A percentile compares a stretch with the other conserved stretches of the same genome.
These are phyloP conservation scores for Eragrostis tef DNA, from an alignment of 202 grass and related monocot species.

Conservation along the genomic window DNA sequence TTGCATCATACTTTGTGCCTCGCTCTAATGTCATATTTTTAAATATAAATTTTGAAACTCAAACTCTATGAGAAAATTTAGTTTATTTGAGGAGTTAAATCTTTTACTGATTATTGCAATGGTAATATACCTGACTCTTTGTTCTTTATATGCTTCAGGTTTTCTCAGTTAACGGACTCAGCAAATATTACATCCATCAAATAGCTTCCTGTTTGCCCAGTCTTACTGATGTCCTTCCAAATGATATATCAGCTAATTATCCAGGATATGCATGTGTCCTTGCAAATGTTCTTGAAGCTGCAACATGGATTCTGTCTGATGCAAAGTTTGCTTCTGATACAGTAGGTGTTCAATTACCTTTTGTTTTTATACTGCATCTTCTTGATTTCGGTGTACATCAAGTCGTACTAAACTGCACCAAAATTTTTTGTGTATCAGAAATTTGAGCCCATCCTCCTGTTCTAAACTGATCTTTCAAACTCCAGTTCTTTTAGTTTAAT, in stretches of 20 bases:
- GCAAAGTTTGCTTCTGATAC: conserved; percentile 70
- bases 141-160: conserved; percentile 57
- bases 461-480: conserved; percentile 2
- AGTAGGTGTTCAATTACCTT: conserved; percentile 57
- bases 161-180: conserved; percentile 72
- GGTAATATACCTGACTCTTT: conserved; percentile 40
- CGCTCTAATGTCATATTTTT: neutral
- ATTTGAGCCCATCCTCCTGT: neutral
- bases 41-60: conserved; percentile 10
- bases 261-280: conserved; percentile 97
- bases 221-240: conserved; percentile 59
- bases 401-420: neutral
- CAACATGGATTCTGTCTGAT: conserved; percentile 79
- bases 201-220: conserved; percentile 65
- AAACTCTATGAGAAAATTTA: neutral
- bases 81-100: conserved; percentile 34
- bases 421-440: neutral
- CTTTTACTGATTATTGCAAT: conserved; percentile 27
- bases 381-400: neutral
- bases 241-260: conserved; percentile 63
- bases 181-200: conserved; percentile 82
- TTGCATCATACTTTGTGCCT: conserved; percentile 33
- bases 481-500: neutral
- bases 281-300: conserved; percentile 96
- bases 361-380: conserved; percentile 38